Percentiles rank a stretch among this genome's conserved stretches.
Conservation (phyloP, 108 stramenopile genomes). For the Fragilaria radians region DNA sequence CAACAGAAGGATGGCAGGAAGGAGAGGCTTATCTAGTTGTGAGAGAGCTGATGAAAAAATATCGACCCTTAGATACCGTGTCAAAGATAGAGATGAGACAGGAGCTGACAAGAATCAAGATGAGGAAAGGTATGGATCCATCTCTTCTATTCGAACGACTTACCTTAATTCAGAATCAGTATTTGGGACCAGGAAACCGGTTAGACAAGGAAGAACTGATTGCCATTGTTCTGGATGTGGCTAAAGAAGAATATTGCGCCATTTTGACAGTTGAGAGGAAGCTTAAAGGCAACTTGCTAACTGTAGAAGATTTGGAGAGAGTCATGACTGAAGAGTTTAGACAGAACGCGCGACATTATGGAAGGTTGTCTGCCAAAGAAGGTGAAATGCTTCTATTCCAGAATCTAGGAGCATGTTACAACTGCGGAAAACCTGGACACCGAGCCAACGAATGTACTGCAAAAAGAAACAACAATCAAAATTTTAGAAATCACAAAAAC, state of each 20-base stretch:
- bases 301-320: too few relatives aligned
- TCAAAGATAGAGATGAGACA: conserved; percentile 3
- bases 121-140: conserved; percentile 10
- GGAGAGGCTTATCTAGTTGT: conserved; percentile 4
- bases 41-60: background rate
- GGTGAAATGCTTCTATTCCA: background rate
- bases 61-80: conserved; percentile 2
- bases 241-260: background rate
- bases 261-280: conserved; percentile 1
- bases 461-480: background rate
- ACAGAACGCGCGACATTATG: background rate
- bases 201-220: conserved; percentile 6
- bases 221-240: background rate
- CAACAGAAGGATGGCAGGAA: too few relatives aligned
- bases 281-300: background rate
- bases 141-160: conserved; percentile 1
- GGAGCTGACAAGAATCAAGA: conserved; percentile 2
- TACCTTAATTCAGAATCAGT: background rate
- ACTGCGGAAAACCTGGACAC: background rate
- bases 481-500: too few relatives aligned
- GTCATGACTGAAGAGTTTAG: too few relatives aligned
- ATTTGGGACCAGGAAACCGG: background rate
- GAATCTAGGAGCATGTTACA: background rate
- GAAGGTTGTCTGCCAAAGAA: background rate
- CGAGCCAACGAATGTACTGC: conserved; percentile 7